Percentiles rank a stretch among this genome's conserved stretches.
These are phyloP conservation scores for Leccinum variicolor DNA, from an alignment of 768 basidiomycete genomes.

Conservation along the genomic window DNA sequence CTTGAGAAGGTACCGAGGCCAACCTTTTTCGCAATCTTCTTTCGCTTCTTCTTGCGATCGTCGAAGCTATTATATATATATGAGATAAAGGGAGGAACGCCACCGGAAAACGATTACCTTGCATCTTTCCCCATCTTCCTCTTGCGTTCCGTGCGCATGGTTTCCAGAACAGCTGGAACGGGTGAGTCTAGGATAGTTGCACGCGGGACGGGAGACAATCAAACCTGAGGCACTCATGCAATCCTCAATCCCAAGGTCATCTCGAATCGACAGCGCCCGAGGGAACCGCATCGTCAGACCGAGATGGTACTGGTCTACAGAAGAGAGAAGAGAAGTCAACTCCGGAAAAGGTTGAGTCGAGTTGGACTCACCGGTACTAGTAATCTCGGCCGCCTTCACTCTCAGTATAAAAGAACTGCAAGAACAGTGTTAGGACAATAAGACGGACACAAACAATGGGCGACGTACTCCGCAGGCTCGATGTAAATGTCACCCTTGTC, in stretches of 20 bases:
- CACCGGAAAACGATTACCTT: constrained; percentile 35
- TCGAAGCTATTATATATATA: constrained; percentile 23
- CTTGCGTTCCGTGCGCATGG: constrained; percentile 62
- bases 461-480: constrained; percentile 76
- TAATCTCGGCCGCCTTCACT: constrained; percentile 92
- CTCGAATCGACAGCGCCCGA: constrained; percentile 73
- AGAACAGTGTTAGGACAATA: background rate
- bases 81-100: background rate
- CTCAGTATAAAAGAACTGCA: constrained; percentile 88
- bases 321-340: background rate
- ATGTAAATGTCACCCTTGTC: constrained; percentile 92
- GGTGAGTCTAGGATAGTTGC: background rate
- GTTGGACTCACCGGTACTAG: constrained; percentile 55
- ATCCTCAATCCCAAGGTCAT: constrained; percentile 70
- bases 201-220: background rate
- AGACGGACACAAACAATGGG: background rate
- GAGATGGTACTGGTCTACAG: constrained; percentile 74
- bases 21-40: constrained; percentile 28
- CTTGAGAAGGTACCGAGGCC: too few species aligned
- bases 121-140: constrained; percentile 66
- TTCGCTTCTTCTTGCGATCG: constrained; percentile 32
- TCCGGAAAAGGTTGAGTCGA: background rate
- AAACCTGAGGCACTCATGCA: constrained; percentile 70
- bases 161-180: constrained; percentile 53
- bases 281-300: constrained; percentile 95